A percentile compares a stretch with the other conserved stretches of the same genome.
These are phyloP conservation scores for Pichia sp. DNA, from an alignment of 1,139 yeast genomes.

Conservation along the genomic window DNA sequence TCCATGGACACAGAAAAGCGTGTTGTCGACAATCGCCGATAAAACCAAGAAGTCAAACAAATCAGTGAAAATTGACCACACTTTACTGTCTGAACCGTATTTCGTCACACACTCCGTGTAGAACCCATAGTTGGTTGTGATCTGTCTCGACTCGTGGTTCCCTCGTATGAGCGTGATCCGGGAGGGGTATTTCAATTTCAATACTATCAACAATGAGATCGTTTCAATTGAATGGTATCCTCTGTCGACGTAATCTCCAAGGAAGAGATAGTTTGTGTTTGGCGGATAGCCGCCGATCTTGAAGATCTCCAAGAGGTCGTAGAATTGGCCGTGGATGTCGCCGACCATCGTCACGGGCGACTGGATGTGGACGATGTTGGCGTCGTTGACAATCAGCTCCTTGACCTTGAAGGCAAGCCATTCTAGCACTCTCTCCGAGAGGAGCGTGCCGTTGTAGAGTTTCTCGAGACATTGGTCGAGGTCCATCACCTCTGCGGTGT, in stretches of 20 bases:
- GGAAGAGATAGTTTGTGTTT: conserved; percentile 83
- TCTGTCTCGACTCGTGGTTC: conserved; percentile 94
- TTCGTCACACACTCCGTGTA: conserved; percentile 92
- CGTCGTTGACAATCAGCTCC: conserved; percentile 72
- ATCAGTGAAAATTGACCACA: conserved; percentile 90
- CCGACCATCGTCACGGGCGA: conserved; percentile 98
- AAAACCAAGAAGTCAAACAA: conserved; percentile 88
- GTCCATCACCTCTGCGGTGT: conserved; percentile 35
- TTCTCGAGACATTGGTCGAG: conserved; percentile 67
- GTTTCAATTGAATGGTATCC: conserved; percentile 94
- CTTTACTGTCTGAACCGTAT: conserved; percentile 70
- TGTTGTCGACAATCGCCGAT: conserved; percentile 90
- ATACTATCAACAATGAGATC: conserved; percentile 74
- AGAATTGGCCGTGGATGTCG: conserved; percentile 97
- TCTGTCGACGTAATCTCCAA: conserved; percentile 92
- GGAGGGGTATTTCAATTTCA: conserved; percentile 84
- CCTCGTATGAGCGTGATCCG: conserved; percentile 84
- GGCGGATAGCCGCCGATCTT: conserved; percentile 94
- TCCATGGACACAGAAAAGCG: conserved; percentile 96
- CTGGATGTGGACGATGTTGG: conserved; percentile 78
- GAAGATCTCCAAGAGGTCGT: conserved; percentile 88
- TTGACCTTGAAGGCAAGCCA: conserved; percentile 69
- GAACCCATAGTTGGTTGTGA: conserved; percentile 95
- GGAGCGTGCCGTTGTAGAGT: conserved; percentile 57
- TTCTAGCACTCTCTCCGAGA: conserved; percentile 67